These are phyloP conservation scores for Eucalyptus pauciflora DNA, from an alignment of 345 rosid species.

Conservation along the genomic window DNA sequence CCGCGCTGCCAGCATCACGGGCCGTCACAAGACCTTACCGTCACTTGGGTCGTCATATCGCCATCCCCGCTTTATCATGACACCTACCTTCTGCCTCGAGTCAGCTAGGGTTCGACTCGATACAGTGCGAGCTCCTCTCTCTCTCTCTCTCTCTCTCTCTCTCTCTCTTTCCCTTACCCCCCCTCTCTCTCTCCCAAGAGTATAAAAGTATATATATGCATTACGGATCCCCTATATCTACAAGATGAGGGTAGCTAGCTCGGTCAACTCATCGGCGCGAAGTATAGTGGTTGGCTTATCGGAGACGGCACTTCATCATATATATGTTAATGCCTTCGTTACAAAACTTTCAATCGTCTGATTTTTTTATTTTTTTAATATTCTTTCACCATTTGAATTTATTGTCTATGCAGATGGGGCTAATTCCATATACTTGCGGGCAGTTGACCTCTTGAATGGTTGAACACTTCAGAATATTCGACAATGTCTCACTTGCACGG, in stretches of 20 bases:
- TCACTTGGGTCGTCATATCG: neutral
- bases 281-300: neutral
- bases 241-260: neutral
- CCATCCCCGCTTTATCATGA: neutral
- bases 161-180: neutral
- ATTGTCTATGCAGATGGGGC: neutral
- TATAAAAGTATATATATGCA: neutral
- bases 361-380: too few relatives aligned
- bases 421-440: neutral
- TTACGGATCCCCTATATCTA: neutral
- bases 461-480: neutral
- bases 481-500: neutral
- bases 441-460: neutral
- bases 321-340: neutral
- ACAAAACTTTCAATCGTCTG: neutral
- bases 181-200: neutral
- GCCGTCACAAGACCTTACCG: neutral
- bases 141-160: too few relatives aligned
- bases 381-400: neutral
- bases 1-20: neutral
- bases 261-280: too few relatives aligned
- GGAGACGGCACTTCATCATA: neutral
- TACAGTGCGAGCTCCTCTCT: neutral
- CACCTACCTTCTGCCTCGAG: neutral
- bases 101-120: neutral